Evolutionary conservation across 2,329 filamentous ascomycete species (phyloP), one percentile per base, ranked within the genome.

Genomic region (Trichoderma pleuroti): DNA sequence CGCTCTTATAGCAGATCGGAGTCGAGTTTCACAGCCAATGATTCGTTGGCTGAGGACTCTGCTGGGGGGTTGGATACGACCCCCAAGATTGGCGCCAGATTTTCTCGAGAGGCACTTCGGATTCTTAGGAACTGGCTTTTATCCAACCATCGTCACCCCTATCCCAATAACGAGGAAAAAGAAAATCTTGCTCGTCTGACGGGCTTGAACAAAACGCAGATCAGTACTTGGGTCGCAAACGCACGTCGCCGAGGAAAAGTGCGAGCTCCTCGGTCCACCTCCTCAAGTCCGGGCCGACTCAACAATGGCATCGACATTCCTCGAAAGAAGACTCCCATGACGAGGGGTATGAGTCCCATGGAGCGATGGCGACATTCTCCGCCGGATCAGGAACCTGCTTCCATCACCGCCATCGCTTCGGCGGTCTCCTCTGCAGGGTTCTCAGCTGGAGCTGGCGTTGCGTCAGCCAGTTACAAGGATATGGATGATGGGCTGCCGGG

Each of bases 171-270:
- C 46, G 88, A 92, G 62, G 92, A 97, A 76, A 95, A 94, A 76
- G 90, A 93, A 70, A 85, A 87, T 54, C 84, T 97, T 14, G 90
- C 92, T 78, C 84, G 86, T 59, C 86, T 90, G 74, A 97, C 93
- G 0, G 92, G 93, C 2, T 84, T 97, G 21, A 93, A 87, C 77
- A 88, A 91, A 74, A 91, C 86, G 7, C 93, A 97, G 77, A 93
- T 97, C 71, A 88, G 90, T 6, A 97, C 96, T 77, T 97, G 93
- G 93, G 87, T 97, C 49, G 93, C 93, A 68, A 97, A 97, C 79
- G 92, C 93, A 68, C 88, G 93, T 30, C 88, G 93, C 65, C 86
- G 93, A 72, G 90, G 91, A 74, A 97, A 96, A 82, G 88, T 90
- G 9, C 39, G 39, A 32, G 61, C 67, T 18, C 67, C 42, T 30